Evolutionary conservation across 352 stramenopile species (phyloP).

Genomic region (Globisporangium perplexum): DNA sequence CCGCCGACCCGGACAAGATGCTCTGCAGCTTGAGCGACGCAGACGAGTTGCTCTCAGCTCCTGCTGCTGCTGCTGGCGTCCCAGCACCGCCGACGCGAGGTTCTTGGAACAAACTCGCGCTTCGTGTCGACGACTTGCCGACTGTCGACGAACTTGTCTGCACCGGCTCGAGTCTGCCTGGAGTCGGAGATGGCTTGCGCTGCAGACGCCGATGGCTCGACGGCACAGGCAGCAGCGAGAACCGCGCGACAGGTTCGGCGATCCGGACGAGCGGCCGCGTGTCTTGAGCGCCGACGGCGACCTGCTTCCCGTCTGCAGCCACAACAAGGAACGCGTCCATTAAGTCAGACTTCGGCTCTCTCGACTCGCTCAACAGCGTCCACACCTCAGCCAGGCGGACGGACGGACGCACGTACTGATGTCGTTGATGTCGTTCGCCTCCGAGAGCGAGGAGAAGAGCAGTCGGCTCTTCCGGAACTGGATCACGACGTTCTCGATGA

Average conservation of each 20-base stretch:
- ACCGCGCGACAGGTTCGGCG: constrained; percentile 68
- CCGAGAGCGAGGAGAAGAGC: constrained; percentile 80
- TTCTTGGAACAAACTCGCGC: constrained; percentile 37
- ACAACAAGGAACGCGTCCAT: constrained; percentile 9
- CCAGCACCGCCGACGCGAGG: not conserved
- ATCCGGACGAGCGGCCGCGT: constrained; percentile 62
- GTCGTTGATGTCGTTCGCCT: constrained; percentile 80
- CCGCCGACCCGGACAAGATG: constrained; percentile 53
- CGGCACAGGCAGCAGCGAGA: constrained; percentile 73
- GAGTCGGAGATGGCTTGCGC: constrained; percentile 23
- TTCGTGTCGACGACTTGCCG: constrained; percentile 17
- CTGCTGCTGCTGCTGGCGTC: not conserved
- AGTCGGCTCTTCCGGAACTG: constrained; percentile 83
- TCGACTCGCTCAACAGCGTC: too few relatives aligned
- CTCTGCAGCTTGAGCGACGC: constrained; percentile 53
- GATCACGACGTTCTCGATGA: constrained; percentile 82
- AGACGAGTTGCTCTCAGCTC: constrained; percentile 18
- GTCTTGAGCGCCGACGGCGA: constrained; percentile 62
- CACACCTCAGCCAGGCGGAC: not conserved
- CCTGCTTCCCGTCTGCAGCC: constrained; percentile 65
- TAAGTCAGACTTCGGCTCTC: not conserved
- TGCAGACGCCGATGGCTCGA: constrained; percentile 48
- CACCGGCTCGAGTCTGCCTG: constrained; percentile 1
- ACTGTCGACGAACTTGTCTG: constrained; percentile 21
- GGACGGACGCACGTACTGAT: constrained; percentile 49